Base-by-base conservation (phyloP, 495 filamentous ascomycete genomes). In the Aspergillus saccharolyticus region DNA sequence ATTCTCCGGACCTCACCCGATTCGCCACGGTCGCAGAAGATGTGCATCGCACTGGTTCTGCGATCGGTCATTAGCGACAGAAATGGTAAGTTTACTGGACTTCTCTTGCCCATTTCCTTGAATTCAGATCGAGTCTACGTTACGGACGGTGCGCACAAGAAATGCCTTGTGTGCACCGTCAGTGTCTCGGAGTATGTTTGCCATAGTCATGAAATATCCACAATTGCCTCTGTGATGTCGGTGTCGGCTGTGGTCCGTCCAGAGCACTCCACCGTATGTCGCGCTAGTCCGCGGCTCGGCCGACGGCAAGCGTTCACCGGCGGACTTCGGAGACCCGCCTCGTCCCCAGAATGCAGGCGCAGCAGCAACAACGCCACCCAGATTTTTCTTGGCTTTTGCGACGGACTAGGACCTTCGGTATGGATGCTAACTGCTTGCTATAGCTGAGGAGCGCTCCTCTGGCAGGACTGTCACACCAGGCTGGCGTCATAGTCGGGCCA, bases 31-130 rank as follows among this genome's bases (percentile, higher is more conserved):
- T 89, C 80, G 49, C 85, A 90, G 55, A 87, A 88, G 66, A 83
- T 85, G 70, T 91, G 89, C 63, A 80, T 97, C 24, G 87, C 85
- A 14, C 74, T 89, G 22, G 88, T 96, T 50, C 70, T 96, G 50
- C 79, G 83, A 51, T 82, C 82, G 4, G 83, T 93, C 25, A 81
- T 92, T 63, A 69, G 80, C 12, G 74, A 71, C 60, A 77, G 78
- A 67, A 80, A 78, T 74, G 85, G 89, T 91, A 70, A 83, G 88
- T 9, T n/a, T 14, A 12, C 0, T 25, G 46, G 15, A 25, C 14
- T 4, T 47, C 5, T 7, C 3, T 49, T 21, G 21, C 4, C 5
- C 1, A 28, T 49, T 19, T 8, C 46, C 21, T n/a, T 46, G 46
- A 5, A n/a, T 47, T 4, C 45, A 28, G 9, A 28, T n/a, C 25